Evolutionary conservation across 768 basidiomycete species (phyloP), one percentile per base, ranked within the genome.

Genomic region (Boletellus sp.): DNA sequence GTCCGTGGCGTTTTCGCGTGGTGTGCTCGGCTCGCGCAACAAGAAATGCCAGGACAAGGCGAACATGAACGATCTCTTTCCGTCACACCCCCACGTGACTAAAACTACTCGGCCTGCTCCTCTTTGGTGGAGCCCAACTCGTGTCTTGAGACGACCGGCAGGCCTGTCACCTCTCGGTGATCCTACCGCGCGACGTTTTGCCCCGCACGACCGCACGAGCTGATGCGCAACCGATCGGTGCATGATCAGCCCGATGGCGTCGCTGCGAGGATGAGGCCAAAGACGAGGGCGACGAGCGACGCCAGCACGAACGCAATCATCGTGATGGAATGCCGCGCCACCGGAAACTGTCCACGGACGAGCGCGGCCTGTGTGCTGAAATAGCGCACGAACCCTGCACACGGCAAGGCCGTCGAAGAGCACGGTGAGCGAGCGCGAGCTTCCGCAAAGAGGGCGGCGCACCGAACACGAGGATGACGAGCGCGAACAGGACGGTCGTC

Each of bases 321-420:
- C 2, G 70, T 70, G 8, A 74, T 62, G 4, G 74, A 70, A 16
- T 74, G 40, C 9, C 79, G 69, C n/a, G 80, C 77, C n/a, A 74
- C 73, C 3, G 81, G 80, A 55, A 81, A 84, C 40, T 71, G 57
- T 9, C 80, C 79, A 34, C 73, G 70, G 2, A 72, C 68, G 47
- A 84, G 70, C 7, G 77, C 74, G 1, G 62, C 58, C 57, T 84
- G 82, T 4, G 81, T 71, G 1, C 63, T 58, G 59, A 82, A 83
- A 58, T 79, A 84, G n/a, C 82, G 72, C 11, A 59, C 46, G 13
- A 76, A 59, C 15, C 80, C 82, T 84, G 5, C 8, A 15, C 8
- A 38, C 13, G 9, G n/a, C n/a, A n/a, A n/a, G n/a, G n/a, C n/a
- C 15, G 16, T 8, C 16, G 26, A 31, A 8, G 24, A 41, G 40